Conservation (phyloP, 768 basidiomycete species). For the Sarcodon aspratus region DNA sequence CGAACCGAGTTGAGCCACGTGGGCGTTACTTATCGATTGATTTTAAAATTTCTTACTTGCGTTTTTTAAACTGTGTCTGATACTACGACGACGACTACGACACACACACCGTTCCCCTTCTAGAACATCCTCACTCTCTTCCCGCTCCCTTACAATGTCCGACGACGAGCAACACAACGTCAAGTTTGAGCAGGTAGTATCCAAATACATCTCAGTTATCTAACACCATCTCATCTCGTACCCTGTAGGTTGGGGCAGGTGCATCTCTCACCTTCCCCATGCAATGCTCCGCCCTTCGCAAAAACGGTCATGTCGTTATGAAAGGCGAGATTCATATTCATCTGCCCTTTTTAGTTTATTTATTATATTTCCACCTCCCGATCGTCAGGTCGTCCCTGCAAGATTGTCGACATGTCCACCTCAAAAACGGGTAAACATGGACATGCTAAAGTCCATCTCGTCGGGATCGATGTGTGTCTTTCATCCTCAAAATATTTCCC, state of each 20-base stretch:
- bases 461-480: conserved; percentile 84
- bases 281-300: conserved; percentile 95
- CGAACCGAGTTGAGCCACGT: not conserved
- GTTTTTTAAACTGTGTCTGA: too few relatives aligned
- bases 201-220: conserved; percentile 4
- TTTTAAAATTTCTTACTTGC: conserved; percentile 16
- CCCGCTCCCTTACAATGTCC: conserved; percentile 44
- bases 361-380: not conserved
- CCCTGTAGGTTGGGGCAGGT: conserved; percentile 49
- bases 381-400: conserved; percentile 76
- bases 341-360: not conserved
- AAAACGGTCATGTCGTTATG: conserved; percentile 92
- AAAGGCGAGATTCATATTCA: conserved; percentile 40
- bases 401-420: conserved; percentile 98
- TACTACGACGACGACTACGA: too few relatives aligned
- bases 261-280: conserved; percentile 75
- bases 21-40: conserved; percentile 15
- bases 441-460: conserved; percentile 98
- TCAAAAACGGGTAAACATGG: conserved; percentile 99
- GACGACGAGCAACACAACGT: conserved; percentile 87
- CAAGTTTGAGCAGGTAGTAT: conserved; percentile 67
- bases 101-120: conserved; percentile 1
- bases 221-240: conserved; percentile 2
- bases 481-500: not conserved
- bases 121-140: too few relatives aligned